phyloP scores from a whole-genome alignment of 2,329 filamentous ascomycete genomes.

The Aquanectria penicillioides region DNA sequence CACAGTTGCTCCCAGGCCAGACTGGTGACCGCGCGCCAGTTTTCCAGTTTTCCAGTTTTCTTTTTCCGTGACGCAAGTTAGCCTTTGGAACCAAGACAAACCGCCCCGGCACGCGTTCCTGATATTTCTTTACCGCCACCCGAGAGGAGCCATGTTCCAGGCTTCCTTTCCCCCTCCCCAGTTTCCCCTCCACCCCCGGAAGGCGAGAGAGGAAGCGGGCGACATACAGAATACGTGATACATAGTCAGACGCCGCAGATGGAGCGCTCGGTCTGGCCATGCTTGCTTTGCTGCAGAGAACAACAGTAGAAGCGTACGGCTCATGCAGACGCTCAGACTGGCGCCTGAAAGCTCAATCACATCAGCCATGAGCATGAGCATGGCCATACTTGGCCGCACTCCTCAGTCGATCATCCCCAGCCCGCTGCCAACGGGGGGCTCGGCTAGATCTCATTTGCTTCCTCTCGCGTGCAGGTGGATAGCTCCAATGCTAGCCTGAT shows the following conservation, averaged over 20 bases:
- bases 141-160: neutral
- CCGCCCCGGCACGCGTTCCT: neutral
- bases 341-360: neutral
- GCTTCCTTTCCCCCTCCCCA: too few species aligned
- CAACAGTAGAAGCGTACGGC: neutral
- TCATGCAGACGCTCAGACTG: neutral
- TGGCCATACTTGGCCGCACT: slow-evolving; percentile 31
- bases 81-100: neutral
- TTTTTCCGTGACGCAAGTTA: too few species aligned
- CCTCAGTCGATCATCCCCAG: slow-evolving; percentile 31
- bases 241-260: too few species aligned
- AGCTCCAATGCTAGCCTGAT: slow-evolving; percentile 40
- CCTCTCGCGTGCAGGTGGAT: slow-evolving; percentile 39
- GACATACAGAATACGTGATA: too few species aligned
- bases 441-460: slow-evolving; percentile 41
- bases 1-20: too few species aligned
- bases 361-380: neutral
- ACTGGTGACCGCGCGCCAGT: too few species aligned
- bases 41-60: too few species aligned
- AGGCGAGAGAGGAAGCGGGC: too few species aligned
- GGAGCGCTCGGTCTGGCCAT: too few species aligned
- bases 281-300: slow-evolving; percentile 7
- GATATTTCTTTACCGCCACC: neutral
- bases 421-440: slow-evolving; percentile 22
- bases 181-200: too few species aligned